Evolutionary conservation across 1,284 basidiomycete species (phyloP), one percentile per base, ranked within the genome.

Genomic region (Fomes fomentarius): DNA sequence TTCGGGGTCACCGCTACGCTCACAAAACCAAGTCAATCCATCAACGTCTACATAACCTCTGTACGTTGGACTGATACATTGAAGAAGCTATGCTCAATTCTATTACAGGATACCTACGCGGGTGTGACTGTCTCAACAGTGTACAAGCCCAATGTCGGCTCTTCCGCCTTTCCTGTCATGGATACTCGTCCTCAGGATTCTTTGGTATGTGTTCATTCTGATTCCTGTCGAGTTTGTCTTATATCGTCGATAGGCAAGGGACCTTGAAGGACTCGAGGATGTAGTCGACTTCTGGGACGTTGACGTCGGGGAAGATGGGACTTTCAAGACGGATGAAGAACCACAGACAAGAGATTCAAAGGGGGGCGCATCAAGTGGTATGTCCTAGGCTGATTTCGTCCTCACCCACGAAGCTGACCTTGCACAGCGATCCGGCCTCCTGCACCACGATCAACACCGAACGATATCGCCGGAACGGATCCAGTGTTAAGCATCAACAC

Each of bases 1-100:
- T 91, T 91, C 53, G 75, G 74, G 12, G 69, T 91, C 17, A 77
- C 69, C 2, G 82, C 76, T 1, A 71, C 79, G 48, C 71, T 93
- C 22, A 81, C 75, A 10, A 90, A 85, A 64, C 91, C 91, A 5
- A 92, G 90, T 62, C 90, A 92, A 70, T 74, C 74, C n/a, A 71
- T 92, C 12, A 65, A 73, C 6, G 82, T 88, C 28, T 76, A 80
- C 28, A 79, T 91, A 9, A 76, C 84, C 60, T 85, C 89, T 31
- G 91, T 91, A 69, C 63, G 69, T 56, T 0, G 31, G 15, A 7
- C 12, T 30, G 28, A 11, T 33, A 35, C 39, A 17, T 15, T 9
- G 35, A 15, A 8, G 15, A 8, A 37, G 35, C 35, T 37, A 17
- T 40, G 22, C n/a, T 50, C 30, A 17, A 51, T 59, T 8, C 44